Evolutionary conservation across 1,284 basidiomycete species (phyloP).

Genomic region (Meira miltonrushii): DNA sequence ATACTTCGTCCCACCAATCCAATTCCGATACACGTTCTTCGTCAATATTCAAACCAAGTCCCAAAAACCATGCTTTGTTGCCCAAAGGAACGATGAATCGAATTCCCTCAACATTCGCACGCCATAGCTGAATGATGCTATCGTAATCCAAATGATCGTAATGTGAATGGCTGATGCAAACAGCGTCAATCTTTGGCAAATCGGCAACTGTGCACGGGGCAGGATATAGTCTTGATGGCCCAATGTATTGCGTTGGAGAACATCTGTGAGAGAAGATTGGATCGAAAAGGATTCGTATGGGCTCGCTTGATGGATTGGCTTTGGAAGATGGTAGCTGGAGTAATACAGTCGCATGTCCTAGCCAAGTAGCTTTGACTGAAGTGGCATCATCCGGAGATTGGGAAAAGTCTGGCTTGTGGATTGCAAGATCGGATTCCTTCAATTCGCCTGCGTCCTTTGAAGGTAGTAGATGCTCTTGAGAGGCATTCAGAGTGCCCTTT

Average conservation of each 20-base stretch:
- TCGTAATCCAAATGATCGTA: conserved; percentile 48
- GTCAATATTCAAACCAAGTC: conserved; percentile 20
- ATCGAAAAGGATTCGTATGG: conserved; percentile 40
- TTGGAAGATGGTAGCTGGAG: conserved; percentile 28
- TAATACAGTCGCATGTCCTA: conserved; percentile 46
- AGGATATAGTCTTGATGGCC: conserved; percentile 35
- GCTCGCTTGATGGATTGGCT: conserved; percentile 1
- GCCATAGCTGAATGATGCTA: conserved; percentile 39
- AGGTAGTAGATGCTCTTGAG: conserved; percentile 8
- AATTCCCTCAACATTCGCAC: conserved; percentile 13
- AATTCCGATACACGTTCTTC: conserved; percentile 34
- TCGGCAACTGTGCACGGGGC: conserved; percentile 34
- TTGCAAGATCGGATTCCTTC: not conserved
- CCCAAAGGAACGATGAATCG: conserved; percentile 46
- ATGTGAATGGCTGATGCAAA: conserved; percentile 49
- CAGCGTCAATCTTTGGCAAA: conserved; percentile 42
- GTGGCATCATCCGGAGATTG: not conserved
- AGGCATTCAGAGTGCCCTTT: conserved; percentile 10
- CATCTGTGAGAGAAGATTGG: conserved; percentile 45
- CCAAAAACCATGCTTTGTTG: conserved; percentile 40
- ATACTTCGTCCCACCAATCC: conserved; percentile 49
- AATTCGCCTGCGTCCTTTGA: not conserved
- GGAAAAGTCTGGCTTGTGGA: conserved; percentile 3
- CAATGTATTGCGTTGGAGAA: conserved; percentile 42
- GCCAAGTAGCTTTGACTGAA: conserved; percentile 34